These are phyloP conservation scores for Colletotrichum scovillei DNA, from an alignment of 2,329 filamentous ascomycete genomes.

Conservation along the genomic window DNA sequence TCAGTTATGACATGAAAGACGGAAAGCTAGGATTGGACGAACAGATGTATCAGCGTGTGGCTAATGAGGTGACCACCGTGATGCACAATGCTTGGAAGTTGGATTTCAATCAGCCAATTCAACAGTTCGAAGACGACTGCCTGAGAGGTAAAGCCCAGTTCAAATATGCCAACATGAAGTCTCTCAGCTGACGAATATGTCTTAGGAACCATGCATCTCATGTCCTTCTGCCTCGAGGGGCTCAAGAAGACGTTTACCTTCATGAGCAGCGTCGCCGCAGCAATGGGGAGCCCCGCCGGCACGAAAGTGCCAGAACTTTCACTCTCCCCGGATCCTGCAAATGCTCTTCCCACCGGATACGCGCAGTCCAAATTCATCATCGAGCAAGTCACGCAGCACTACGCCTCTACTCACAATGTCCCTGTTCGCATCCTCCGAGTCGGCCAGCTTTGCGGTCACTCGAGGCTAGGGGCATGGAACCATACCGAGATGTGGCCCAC, in stretches of 20 bases:
- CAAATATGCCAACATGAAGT: rapidly evolving
- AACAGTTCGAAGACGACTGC: slow-evolving; percentile 21
- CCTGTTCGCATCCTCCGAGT: slow-evolving; percentile 7
- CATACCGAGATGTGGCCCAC: slow-evolving; percentile 28
- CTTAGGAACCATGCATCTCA: slow-evolving; percentile 9
- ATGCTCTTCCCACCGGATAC: slow-evolving; percentile 10
- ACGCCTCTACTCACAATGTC: not conserved
- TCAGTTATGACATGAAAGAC: slow-evolving; percentile 21
- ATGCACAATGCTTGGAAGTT: slow-evolving; percentile 31
- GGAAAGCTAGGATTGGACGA: not conserved
- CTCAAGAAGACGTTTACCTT: slow-evolving; percentile 1
- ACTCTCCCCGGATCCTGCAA: not conserved
- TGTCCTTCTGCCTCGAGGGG: not conserved
- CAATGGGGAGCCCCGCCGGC: not conserved
- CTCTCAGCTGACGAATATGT: not conserved
- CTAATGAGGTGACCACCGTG: slow-evolving; percentile 5
- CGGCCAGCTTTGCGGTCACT: slow-evolving; percentile 24
- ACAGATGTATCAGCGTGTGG: not conserved
- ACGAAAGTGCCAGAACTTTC: not conserved
- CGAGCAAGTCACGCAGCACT: slow-evolving; percentile 18
- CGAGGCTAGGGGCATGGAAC: not conserved
- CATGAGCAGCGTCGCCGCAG: slow-evolving; percentile 32
- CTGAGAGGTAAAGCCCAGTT: not conserved
- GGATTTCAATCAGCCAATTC: slow-evolving; percentile 25
- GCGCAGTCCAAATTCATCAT: slow-evolving; percentile 28